A percentile compares a stretch with the other conserved stretches of the same genome.
Conservation (phyloP, 2,329 filamentous ascomycete genomes). For the Aspergillus phoenicis region DNA sequence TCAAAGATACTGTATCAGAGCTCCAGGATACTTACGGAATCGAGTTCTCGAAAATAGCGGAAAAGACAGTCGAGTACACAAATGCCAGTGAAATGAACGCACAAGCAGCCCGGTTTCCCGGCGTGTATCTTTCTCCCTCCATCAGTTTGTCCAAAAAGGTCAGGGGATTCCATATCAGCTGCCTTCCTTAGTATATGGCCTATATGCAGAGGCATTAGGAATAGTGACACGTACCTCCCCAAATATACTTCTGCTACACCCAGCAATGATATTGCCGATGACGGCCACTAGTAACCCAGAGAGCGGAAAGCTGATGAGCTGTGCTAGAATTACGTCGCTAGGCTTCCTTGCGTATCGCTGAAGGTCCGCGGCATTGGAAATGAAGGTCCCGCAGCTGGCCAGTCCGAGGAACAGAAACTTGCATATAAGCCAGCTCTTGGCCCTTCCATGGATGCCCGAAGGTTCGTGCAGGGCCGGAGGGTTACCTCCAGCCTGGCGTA, state of each 20-base stretch:
- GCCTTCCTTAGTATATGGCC: background rate
- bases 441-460: slow-evolving; percentile 35
- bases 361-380: slow-evolving; percentile 48
- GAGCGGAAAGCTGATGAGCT: slow-evolving; percentile 47
- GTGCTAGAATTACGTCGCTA: slow-evolving; percentile 46
- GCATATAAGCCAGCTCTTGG: slow-evolving; percentile 42
- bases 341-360: slow-evolving; percentile 48
- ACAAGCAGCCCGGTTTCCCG: slow-evolving; percentile 41
- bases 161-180: slow-evolving; percentile 42
- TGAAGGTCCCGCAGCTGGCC: slow-evolving; percentile 26
- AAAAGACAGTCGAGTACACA: slow-evolving; percentile 48
- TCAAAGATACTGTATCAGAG: too few relatives aligned
- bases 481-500: slow-evolving; percentile 37
- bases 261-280: slow-evolving; percentile 45
- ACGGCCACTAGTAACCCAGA: slow-evolving; percentile 43
- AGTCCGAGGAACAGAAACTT: slow-evolving; percentile 42
- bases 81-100: slow-evolving; percentile 49
- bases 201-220: background rate
- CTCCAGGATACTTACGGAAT: slow-evolving; percentile 28
- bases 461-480: slow-evolving; percentile 26
- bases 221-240: slow-evolving; percentile 24
- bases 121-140: slow-evolving; percentile 38
- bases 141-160: slow-evolving; percentile 39
- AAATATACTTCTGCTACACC: slow-evolving; percentile 34
- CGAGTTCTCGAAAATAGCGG: slow-evolving; percentile 49